Evolutionary conservation across 768 basidiomycete genomes (phyloP).

Genomic region (Pisolithus marmoratus): DNA sequence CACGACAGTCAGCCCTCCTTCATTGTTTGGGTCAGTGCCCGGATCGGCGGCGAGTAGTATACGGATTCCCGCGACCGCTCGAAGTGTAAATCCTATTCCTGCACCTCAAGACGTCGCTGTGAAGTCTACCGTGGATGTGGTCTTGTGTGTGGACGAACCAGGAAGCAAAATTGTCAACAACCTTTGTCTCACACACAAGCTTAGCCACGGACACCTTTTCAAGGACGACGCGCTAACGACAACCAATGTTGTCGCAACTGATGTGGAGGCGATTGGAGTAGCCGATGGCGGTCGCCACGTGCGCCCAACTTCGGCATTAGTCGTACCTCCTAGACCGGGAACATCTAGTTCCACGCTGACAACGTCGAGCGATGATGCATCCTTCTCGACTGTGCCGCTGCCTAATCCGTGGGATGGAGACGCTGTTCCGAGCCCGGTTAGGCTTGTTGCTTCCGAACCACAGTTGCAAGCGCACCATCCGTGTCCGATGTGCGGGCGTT

Average conservation of each 20-base stretch:
- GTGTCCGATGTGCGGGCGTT: background rate
- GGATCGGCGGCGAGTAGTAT: background rate
- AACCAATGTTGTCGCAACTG: too few relatives aligned
- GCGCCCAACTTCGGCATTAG: background rate
- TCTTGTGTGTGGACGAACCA: background rate
- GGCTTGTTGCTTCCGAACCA: background rate
- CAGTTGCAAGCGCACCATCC: background rate
- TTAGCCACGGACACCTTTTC: background rate
- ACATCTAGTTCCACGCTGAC: background rate
- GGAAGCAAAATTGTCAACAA: background rate
- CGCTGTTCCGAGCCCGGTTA: background rate
- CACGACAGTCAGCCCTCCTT: background rate
- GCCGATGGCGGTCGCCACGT: background rate
- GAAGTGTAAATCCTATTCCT: background rate
- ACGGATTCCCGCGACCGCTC: background rate
- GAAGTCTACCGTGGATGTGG: background rate
- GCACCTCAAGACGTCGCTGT: background rate
- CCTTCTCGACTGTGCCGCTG: background rate
- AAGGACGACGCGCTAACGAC: background rate
- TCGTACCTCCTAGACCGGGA: background rate
- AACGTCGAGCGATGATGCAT: slow-evolving; percentile 18
- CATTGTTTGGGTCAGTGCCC: background rate
- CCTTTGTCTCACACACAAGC: background rate
- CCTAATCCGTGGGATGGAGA: background rate
- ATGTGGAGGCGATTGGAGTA: background rate